A percentile compares a stretch with the other conserved stretches of the same genome.
Conservation (phyloP, 2,329 filamentous ascomycete genomes). For the Penicillium polonicum region DNA sequence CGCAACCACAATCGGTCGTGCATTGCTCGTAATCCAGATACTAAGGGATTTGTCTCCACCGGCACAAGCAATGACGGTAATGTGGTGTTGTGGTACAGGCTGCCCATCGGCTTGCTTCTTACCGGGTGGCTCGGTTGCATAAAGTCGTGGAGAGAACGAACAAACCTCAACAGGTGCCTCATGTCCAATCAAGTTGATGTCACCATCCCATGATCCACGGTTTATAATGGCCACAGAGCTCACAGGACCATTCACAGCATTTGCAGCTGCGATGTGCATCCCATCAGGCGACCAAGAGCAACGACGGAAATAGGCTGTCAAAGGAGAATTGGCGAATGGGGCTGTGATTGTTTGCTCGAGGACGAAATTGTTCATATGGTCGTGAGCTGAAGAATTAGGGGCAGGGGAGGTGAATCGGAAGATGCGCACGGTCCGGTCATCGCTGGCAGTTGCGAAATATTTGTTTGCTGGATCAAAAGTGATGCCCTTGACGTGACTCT, state of each 20-base stretch:
- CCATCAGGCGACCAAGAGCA: constrained; percentile 98
- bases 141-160: constrained; percentile 90
- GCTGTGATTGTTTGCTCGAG: constrained; percentile 86
- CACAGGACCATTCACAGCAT: constrained; percentile 94
- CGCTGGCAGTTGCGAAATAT: constrained; percentile 96
- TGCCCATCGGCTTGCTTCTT: constrained; percentile 47
- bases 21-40: constrained; percentile 96
- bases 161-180: constrained; percentile 97
- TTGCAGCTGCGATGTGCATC: constrained; percentile 93
- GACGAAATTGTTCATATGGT: constrained; percentile 95
- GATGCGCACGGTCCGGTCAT: constrained; percentile 94
- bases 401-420: constrained; percentile 90
- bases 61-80: constrained; percentile 94
- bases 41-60: constrained; percentile 95
- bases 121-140: constrained; percentile 65
- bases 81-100: constrained; percentile 51
- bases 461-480: constrained; percentile 99
- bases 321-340: constrained; percentile 85
- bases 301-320: constrained; percentile 94
- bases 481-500: constrained; percentile 97
- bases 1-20: constrained; percentile 82
- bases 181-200: constrained; percentile 96
- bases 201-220: constrained; percentile 86
- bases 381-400: constrained; percentile 88
- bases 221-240: constrained; percentile 96